Base-by-base conservation (phyloP, 2,329 filamentous ascomycete species). In the Talaromyces amestolkiae region DNA sequence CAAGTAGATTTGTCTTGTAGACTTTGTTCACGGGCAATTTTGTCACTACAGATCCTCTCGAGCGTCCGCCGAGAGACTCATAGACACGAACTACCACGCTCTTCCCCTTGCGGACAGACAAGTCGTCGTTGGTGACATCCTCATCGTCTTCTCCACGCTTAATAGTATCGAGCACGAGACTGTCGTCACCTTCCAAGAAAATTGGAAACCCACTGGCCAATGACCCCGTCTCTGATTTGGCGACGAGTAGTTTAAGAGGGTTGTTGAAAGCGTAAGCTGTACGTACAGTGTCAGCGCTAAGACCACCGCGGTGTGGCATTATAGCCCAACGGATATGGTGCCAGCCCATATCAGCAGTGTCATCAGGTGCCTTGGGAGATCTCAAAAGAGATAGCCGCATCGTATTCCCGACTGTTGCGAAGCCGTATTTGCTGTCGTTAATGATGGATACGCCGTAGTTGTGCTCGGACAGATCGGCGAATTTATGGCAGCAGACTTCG, bases 401-500 rank as follows among this genome's bases (percentile, higher is more conserved):
- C 63, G 92, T 77, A 74, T 90, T 95, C 47, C 94, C 94, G 58
- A 86, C 87, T 15, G 92, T 96, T 27, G 94, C 94, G 75, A 98
- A 98, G 19, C 94, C 94, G 75, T 97, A 98, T 78, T 97, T 97
- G 80, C 89, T 92, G 78, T 98, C 93, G 74, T 98, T 98, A 66
- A 98, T 84, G 68, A 98, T 91, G 3, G 91, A 94, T 9, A 98
- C 92, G 68, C 93, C 93, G 72, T 96, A 97, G 61, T 89, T 90
- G 73, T 91, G 84, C 77, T 97, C 93, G 0, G 91, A 94, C 27
- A 97, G 81, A 77, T 97, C 93, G 13, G 93, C 93, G 82, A 92
- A 97, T 76, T 93, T 94, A 81, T 97, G 93, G 77, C 91, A 94
- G 83, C 93, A 97, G 61, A 97, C 93, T 81, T 97, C 93, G 72